These are phyloP conservation scores for Fusarium circinatum DNA, from an alignment of 2,329 filamentous ascomycete genomes.

Conservation along the genomic window DNA sequence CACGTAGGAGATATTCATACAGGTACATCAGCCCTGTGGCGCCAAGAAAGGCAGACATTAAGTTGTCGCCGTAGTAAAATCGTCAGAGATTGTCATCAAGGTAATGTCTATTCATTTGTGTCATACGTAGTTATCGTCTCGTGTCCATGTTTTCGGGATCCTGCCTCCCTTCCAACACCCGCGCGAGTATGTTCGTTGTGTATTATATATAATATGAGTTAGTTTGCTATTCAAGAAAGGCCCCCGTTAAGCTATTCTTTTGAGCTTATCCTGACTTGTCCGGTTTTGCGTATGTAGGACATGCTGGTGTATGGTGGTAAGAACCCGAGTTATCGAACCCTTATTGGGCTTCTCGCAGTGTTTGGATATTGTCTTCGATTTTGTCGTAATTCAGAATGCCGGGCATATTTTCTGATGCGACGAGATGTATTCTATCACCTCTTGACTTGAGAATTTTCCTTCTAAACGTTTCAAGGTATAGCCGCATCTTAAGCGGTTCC, in stretches of 20 bases:
- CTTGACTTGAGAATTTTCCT: background rate
- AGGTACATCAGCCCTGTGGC: background rate
- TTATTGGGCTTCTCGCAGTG: background rate
- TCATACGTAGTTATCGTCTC: slow-evolving; percentile 25
- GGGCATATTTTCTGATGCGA: background rate
- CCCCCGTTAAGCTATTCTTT: background rate
- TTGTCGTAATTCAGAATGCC: background rate
- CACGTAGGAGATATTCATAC: background rate
- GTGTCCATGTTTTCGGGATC: slow-evolving; percentile 33
- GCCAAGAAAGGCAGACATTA: background rate
- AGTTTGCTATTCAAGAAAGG: slow-evolving; percentile 14
- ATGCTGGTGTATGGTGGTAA: background rate
- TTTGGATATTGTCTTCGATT: background rate
- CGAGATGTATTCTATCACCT: background rate
- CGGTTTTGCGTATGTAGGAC: background rate
- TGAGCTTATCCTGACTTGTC: background rate
- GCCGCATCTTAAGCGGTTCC: background rate
- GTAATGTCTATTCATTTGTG: slow-evolving; percentile 31
- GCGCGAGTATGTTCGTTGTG: background rate
- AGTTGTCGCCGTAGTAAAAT: background rate
- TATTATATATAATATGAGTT: slow-evolving; percentile 8
- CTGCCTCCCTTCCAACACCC: slow-evolving; percentile 7
- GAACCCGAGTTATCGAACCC: background rate
- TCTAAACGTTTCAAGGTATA: background rate
- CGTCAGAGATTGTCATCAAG: background rate